These are phyloP conservation scores for Aspergillus carlsbadensis DNA, from an alignment of 495 filamentous ascomycete genomes.

Conservation along the genomic window DNA sequence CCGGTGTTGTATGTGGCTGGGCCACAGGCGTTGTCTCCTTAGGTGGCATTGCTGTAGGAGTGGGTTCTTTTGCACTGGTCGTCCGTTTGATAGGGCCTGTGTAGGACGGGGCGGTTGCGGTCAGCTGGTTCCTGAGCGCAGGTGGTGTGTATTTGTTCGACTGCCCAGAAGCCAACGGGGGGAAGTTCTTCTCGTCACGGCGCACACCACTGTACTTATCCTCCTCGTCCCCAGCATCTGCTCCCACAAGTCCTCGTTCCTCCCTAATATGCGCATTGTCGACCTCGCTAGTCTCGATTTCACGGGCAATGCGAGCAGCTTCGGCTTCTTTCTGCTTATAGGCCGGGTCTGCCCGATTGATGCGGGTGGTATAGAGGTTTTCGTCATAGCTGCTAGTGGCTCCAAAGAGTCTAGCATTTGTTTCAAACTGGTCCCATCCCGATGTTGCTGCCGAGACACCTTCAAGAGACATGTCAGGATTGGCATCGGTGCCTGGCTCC, in stretches of 20 bases:
- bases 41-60: conserved; percentile 5
- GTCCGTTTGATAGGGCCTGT: conserved; percentile 38
- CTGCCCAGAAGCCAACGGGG: conserved; percentile 60
- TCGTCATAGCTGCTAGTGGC: conserved; percentile 87
- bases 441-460: conserved; percentile 36
- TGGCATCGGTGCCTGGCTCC: conserved; percentile 64
- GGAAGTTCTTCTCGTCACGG: conserved; percentile 64
- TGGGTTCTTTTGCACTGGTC: conserved; percentile 24
- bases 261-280: conserved; percentile 82
- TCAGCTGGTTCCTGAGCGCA: conserved; percentile 66
- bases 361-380: conserved; percentile 86
- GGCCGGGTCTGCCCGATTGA: conserved; percentile 76
- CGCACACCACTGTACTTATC: conserved; percentile 95
- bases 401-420: conserved; percentile 84
- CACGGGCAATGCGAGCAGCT: conserved; percentile 81
- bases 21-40: conserved; percentile 33
- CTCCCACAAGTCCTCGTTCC: conserved; percentile 71
- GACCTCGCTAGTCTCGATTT: conserved; percentile 73
- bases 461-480: conserved; percentile 69
- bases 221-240: conserved; percentile 78
- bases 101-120: conserved; percentile 73
- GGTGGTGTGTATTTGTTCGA: conserved; percentile 88
- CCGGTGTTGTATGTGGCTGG: conserved; percentile 31
- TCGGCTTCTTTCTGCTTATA: conserved; percentile 74
- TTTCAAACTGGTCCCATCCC: conserved; percentile 93